Conservation (phyloP, 192 early-diverging fungal genomes). For the Gamsiella multidivaricata region DNA sequence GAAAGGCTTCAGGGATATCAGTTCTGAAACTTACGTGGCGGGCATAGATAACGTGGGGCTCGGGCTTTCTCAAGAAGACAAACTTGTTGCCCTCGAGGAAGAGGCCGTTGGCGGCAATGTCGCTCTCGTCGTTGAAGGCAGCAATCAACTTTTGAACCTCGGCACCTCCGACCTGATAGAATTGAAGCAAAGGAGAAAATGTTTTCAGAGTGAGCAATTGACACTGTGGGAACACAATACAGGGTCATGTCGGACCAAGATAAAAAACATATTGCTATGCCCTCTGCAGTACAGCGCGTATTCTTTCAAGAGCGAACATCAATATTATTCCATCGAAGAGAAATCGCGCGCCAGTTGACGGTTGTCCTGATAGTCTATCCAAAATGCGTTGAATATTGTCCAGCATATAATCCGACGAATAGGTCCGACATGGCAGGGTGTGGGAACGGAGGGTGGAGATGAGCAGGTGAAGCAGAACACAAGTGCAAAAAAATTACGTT, state of each 20-base stretch:
- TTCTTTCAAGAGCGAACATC: too few species aligned
- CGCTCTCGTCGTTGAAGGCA: conserved; percentile 71
- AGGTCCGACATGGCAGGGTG: too few species aligned
- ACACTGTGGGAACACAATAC: too few species aligned
- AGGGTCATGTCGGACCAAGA: too few species aligned
- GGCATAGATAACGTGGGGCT: conserved; percentile 78
- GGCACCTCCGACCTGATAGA: conserved; percentile 57
- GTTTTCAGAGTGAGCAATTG: too few species aligned
- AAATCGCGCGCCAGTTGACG: too few species aligned
- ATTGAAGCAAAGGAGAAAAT: background rate
- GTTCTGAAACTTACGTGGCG: conserved; percentile 76
- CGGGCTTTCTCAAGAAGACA: conserved; percentile 69
- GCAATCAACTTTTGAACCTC: conserved; percentile 70
- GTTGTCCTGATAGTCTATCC: too few species aligned
- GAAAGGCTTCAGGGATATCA: background rate
- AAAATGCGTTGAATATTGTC: too few species aligned
- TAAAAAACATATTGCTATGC: too few species aligned
- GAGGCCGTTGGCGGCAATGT: conserved; percentile 73
- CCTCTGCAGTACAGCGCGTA: too few species aligned
- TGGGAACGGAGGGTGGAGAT: background rate
- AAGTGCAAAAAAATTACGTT: conserved; percentile 57
- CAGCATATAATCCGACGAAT: too few species aligned
- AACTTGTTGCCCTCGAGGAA: conserved; percentile 77
- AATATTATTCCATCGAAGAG: too few species aligned
- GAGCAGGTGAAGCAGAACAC: conserved; percentile 2